phyloP scores from a whole-genome alignment of 2,329 filamentous ascomycete species.

The Escovopsis weberi region DNA sequence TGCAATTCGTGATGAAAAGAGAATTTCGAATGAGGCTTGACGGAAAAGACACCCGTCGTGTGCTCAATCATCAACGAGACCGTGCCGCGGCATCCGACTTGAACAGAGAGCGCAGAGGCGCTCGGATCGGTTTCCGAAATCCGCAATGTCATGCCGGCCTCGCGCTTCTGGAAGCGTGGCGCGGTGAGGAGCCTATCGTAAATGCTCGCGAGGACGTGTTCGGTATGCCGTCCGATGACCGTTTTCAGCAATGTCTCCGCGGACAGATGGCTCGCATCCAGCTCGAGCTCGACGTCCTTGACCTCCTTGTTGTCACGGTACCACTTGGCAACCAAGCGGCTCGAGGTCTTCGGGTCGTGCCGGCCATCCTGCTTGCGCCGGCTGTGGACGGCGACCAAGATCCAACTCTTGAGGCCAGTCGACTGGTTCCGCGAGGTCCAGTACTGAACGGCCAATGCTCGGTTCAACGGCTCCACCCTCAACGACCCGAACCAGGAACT shows the following conservation, averaged over 20 bases:
- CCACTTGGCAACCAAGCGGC: constrained; percentile 57
- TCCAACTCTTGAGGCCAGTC: constrained; percentile 66
- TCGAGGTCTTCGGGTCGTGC: constrained; percentile 30
- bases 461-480: constrained; percentile 63
- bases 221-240: constrained; percentile 62
- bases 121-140: constrained; percentile 47
- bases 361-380: constrained; percentile 33
- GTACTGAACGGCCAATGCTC: constrained; percentile 79
- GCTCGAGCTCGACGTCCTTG: constrained; percentile 46
- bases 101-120: constrained; percentile 52
- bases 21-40: constrained; percentile 49
- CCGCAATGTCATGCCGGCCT: constrained; percentile 42
- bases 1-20: constrained; percentile 45
- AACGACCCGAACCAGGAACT: constrained; percentile 67
- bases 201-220: constrained; percentile 54
- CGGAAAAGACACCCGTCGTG: constrained; percentile 59
- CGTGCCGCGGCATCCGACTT: constrained; percentile 48
- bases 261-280: constrained; percentile 55
- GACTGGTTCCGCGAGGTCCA: constrained; percentile 49
- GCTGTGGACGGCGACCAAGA: constrained; percentile 71
- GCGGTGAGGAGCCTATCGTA: constrained; percentile 44
- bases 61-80: constrained; percentile 57
- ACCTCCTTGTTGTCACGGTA: constrained; percentile 70
- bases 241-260: constrained; percentile 59
- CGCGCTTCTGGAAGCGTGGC: constrained; percentile 45